Conservation (phyloP, 2,329 filamentous ascomycete species). For the Xylogone sp. region DNA sequence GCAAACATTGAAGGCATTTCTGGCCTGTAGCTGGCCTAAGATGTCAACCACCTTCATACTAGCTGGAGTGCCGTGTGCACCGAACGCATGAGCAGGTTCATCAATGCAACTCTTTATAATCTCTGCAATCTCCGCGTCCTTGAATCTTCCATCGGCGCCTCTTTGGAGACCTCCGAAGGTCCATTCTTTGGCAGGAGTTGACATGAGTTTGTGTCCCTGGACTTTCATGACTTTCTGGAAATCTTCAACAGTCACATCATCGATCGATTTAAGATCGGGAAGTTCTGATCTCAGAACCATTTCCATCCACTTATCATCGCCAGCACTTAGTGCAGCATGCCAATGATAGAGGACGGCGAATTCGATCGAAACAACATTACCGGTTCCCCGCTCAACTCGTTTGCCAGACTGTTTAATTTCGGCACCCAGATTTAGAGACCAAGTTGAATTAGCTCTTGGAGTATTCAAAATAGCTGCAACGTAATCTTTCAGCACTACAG, state of each 20-base stretch:
- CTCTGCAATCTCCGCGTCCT: slow-evolving; percentile 39
- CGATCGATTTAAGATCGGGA: slow-evolving; percentile 36
- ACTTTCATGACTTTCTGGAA: slow-evolving; percentile 38
- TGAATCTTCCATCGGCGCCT: slow-evolving; percentile 36
- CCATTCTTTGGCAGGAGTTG: slow-evolving; percentile 32
- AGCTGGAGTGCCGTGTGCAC: slow-evolving; percentile 43
- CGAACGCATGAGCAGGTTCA: slow-evolving; percentile 47
- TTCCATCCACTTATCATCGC: slow-evolving; percentile 43
- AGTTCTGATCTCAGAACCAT: slow-evolving; percentile 28
- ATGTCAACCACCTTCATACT: slow-evolving; percentile 44
- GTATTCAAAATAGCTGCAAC: slow-evolving; percentile 42
- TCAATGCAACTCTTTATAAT: slow-evolving; percentile 43
- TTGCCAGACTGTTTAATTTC: slow-evolving; percentile 38
- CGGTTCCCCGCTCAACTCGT: slow-evolving; percentile 37
- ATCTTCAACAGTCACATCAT: slow-evolving; percentile 37
- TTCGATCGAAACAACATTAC: slow-evolving; percentile 41
- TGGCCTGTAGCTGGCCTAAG: slow-evolving; percentile 42
- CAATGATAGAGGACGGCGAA: slow-evolving; percentile 44
- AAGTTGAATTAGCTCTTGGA: slow-evolving; percentile 39
- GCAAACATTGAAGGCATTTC: slow-evolving; percentile 44
- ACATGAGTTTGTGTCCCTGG: slow-evolving; percentile 32
- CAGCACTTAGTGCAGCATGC: slow-evolving; percentile 40
- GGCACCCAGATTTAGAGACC: slow-evolving; percentile 40
- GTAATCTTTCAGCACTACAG: slow-evolving; percentile 41
- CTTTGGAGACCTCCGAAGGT: slow-evolving; percentile 38